Conservation (phyloP, 257 asterid species). For the Solanum stenotomum region DNA sequence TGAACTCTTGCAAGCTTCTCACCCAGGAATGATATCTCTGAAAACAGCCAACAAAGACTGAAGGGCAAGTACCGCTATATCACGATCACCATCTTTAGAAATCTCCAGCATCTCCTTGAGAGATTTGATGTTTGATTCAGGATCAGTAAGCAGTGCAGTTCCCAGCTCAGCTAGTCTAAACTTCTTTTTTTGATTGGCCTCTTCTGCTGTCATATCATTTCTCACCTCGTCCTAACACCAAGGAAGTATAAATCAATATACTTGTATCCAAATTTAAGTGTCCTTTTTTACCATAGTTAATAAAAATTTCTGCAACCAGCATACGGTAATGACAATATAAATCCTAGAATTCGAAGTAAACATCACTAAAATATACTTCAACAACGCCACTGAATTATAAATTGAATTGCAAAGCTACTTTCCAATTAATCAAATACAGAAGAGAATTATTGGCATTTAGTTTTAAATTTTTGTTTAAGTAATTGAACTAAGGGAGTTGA, state of each 20-base stretch:
- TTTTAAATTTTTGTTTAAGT: neutral
- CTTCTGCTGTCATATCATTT: slow-evolving; percentile 73
- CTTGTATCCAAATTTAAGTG: neutral
- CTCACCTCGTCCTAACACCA: slow-evolving; percentile 65
- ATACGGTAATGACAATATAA: neutral
- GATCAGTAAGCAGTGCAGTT: slow-evolving; percentile 73
- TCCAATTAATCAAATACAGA: neutral
- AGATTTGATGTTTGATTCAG: slow-evolving; percentile 72
- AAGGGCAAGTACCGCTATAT: slow-evolving; percentile 54
- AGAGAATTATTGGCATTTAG: neutral
- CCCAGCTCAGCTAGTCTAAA: slow-evolving; percentile 89
- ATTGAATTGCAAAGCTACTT: neutral
- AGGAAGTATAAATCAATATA: neutral
- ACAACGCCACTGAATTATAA: neutral
- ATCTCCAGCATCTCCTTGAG: slow-evolving; percentile 86
- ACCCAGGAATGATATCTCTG: slow-evolving; percentile 96
- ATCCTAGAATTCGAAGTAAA: neutral
- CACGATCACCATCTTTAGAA: slow-evolving; percentile 52
- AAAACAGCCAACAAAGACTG: slow-evolving; percentile 92
- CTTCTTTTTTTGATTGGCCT: slow-evolving; percentile 60
- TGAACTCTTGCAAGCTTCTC: slow-evolving; percentile 12
- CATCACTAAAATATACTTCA: neutral
- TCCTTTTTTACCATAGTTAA: neutral
- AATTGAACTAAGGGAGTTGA: neutral
- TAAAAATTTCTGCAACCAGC: neutral